phyloP scores from a whole-genome alignment of 192 early-diverging fungal species.

The Entomortierella parvispora region DNA sequence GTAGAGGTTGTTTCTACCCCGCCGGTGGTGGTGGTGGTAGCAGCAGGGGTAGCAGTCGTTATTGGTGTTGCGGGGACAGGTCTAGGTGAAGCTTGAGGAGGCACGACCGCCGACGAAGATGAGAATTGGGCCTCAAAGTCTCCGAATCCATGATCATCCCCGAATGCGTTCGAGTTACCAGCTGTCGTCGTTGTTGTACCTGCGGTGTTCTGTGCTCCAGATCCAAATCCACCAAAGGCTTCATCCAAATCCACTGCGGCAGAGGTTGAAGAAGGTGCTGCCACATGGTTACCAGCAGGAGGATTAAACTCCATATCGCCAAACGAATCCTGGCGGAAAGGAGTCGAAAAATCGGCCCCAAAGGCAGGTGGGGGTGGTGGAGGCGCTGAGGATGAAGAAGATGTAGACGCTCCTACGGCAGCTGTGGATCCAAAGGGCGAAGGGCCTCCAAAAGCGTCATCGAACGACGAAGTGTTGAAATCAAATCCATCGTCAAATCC shows the following conservation, averaged over 20 bases:
- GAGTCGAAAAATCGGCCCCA: conserved; percentile 8
- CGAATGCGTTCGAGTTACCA: conserved; percentile 5
- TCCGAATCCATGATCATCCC: conserved; percentile 15
- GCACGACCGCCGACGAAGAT: background rate
- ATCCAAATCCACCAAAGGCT: conserved; percentile 43
- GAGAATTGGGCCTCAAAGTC: conserved; percentile 39
- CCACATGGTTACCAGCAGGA: background rate
- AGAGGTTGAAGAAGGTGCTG: background rate
- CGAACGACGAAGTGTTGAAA: conserved; percentile 20
- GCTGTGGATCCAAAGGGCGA: conserved; percentile 24
- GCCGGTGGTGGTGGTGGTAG: background rate
- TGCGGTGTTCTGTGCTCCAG: background rate
- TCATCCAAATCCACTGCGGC: conserved; percentile 31
- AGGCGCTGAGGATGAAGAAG: background rate
- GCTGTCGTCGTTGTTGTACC: background rate
- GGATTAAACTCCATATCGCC: conserved; percentile 12
- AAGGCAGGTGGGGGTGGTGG: background rate
- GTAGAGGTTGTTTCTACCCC: background rate
- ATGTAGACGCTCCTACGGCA: background rate
- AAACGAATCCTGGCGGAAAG: conserved; percentile 12
- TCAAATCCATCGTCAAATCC: conserved; percentile 4
- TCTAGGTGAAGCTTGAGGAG: background rate
- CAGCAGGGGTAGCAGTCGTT: background rate
- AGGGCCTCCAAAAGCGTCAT: conserved; percentile 36
- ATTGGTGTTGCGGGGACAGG: conserved; percentile 3